A percentile compares a stretch with the other conserved stretches of the same genome.
Conservation (phyloP, 257 asterid genomes). For the Coffea eugenioides region DNA sequence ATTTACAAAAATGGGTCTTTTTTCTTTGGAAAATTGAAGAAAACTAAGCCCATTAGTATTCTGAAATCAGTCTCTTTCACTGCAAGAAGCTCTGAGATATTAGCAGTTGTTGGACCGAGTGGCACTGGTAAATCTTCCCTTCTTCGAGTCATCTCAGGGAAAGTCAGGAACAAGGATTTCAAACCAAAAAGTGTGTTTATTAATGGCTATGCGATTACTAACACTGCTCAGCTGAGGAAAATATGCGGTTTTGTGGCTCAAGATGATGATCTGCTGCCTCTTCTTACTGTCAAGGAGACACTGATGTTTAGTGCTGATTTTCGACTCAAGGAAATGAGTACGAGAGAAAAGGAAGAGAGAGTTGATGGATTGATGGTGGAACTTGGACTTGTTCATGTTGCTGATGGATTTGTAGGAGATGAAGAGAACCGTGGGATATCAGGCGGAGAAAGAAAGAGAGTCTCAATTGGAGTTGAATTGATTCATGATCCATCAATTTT, state of each 20-base stretch:
- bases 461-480: conserved; percentile 80
- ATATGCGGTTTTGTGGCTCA: conserved; percentile 83
- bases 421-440: conserved; percentile 82
- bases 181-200: conserved; percentile 50
- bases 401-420: conserved; percentile 68
- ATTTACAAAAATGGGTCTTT: conserved; percentile 30
- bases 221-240: conserved; percentile 57
- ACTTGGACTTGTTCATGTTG: conserved; percentile 81
- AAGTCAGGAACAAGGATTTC: conserved; percentile 48
- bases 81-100: conserved; percentile 65
- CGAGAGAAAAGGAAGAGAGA: conserved; percentile 42
- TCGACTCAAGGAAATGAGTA: conserved; percentile 46
- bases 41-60: conserved; percentile 38
- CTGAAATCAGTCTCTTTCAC: conserved; percentile 67
- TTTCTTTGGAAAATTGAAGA: conserved; percentile 21
- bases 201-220: conserved; percentile 36
- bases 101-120: conserved; percentile 81
- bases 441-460: conserved; percentile 83
- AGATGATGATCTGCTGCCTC: conserved; percentile 76
- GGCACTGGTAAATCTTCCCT: conserved; percentile 88
- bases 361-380: conserved; percentile 73
- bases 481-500: conserved; percentile 77
- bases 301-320: conserved; percentile 67
- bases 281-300: conserved; percentile 73
- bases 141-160: conserved; percentile 57